A percentile compares a stretch with the other conserved stretches of the same genome.
Evolutionary conservation across 306 rosid species (phyloP).

Genomic region (Quercus engelmannii): DNA sequence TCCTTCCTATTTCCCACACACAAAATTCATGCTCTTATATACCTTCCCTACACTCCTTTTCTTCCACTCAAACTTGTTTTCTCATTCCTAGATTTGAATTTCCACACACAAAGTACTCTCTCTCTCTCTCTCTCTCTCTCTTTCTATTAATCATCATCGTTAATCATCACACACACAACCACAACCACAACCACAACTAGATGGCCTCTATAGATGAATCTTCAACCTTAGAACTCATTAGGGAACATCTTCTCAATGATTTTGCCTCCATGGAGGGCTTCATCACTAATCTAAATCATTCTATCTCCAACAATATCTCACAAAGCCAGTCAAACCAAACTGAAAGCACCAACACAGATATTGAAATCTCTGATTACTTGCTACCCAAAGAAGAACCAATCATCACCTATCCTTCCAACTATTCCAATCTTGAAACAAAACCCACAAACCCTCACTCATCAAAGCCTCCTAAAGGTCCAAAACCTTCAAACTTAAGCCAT

Average conservation of each 20-base stretch:
- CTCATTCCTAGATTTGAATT: not conserved
- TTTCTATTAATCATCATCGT: too few species aligned
- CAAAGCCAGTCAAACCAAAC: not conserved
- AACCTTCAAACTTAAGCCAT: constrained; percentile 20
- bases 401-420: not conserved
- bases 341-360: not conserved
- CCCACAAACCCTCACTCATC: constrained; percentile 7
- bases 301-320: not conserved
- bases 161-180: too few species aligned
- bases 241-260: constrained; percentile 59
- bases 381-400: constrained; percentile 9
- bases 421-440: constrained; percentile 7
- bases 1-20: too few species aligned
- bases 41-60: constrained; percentile 1
- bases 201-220: constrained; percentile 36
- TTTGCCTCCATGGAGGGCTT: constrained; percentile 38
- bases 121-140: not conserved
- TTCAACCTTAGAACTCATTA: constrained; percentile 52
- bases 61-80: constrained; percentile 18
- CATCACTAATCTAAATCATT: constrained; percentile 25
- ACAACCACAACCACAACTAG: not conserved
- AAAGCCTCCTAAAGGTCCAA: constrained; percentile 13
- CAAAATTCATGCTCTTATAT: not conserved
- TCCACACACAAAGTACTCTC: not conserved
- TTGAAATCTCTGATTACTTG: constrained; percentile 19